These are phyloP conservation scores for Phytopythium chamaehyphon DNA, from an alignment of 352 stramenopile species.

Conservation along the genomic window DNA sequence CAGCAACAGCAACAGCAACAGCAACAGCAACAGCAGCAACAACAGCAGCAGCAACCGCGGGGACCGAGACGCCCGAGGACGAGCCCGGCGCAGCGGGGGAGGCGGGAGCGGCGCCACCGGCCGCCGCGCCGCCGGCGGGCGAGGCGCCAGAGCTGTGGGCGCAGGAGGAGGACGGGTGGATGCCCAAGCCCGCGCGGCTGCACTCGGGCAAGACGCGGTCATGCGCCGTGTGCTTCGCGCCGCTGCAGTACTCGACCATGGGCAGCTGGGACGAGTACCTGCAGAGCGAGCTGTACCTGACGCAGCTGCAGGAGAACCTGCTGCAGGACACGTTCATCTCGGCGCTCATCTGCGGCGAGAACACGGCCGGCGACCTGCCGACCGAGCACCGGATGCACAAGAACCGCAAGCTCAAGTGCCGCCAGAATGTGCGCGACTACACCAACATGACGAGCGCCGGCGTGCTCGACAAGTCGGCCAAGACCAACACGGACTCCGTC, in stretches of 20 bases:
- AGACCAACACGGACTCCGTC: constrained; percentile 67
- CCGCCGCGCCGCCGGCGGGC: background rate
- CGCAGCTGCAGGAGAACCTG: constrained; percentile 66
- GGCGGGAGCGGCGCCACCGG: constrained; percentile 1
- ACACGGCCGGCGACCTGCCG: constrained; percentile 59
- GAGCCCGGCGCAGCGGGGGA: background rate
- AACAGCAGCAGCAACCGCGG: constrained; percentile 2
- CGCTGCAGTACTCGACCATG: constrained; percentile 64
- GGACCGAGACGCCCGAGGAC: constrained; percentile 4
- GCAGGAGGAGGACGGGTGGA: constrained; percentile 74
- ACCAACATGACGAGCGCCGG: constrained; percentile 81
- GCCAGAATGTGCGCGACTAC: constrained; percentile 76
- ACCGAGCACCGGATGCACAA: constrained; percentile 87
- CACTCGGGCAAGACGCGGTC: constrained; percentile 74
- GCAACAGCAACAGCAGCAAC: background rate
- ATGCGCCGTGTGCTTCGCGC: constrained; percentile 76
- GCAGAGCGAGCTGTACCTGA: constrained; percentile 73
- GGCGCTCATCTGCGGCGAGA: constrained; percentile 74
- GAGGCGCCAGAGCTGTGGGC: constrained; percentile 6
- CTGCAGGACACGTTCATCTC: constrained; percentile 78
- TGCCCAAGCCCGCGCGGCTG: constrained; percentile 75
- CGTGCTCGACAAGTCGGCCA: constrained; percentile 60
- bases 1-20: background rate
- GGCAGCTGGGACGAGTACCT: constrained; percentile 82
- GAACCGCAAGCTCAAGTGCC: constrained; percentile 77